Evolutionary conservation across 495 filamentous ascomycete genomes (phyloP).

Genomic region (Neurospora sublineolata): DNA sequence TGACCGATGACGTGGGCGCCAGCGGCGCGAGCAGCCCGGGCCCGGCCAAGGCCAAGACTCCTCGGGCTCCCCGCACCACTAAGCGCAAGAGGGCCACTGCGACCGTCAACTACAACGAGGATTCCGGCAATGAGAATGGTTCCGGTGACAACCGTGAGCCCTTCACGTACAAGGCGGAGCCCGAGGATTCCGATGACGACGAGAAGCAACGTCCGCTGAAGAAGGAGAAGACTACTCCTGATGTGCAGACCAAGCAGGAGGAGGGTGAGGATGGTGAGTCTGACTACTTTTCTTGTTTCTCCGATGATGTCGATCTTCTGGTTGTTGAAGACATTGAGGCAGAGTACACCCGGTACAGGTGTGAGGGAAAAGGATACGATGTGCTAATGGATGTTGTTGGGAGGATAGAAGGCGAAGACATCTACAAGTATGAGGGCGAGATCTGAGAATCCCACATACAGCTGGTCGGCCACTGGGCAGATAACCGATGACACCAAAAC

Average conservation of each 20-base stretch:
- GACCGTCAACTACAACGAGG: not conserved
- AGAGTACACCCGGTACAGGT: not conserved
- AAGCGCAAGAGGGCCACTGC: not conserved
- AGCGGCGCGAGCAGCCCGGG: not conserved
- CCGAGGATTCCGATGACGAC: not conserved
- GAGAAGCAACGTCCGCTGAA: not conserved
- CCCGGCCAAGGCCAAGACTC: not conserved
- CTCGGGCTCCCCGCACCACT: not conserved
- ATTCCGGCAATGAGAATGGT: not conserved
- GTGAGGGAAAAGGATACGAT: not conserved
- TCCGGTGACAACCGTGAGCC: not conserved
- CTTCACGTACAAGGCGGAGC: not conserved
- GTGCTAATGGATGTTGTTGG: not conserved
- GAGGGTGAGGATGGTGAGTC: not conserved
- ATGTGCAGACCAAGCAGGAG: not conserved
- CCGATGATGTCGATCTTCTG: not conserved
- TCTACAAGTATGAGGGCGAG: not conserved
- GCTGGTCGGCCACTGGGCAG: not conserved
- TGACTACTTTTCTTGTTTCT: slow-evolving; percentile 8
- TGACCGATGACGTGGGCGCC: not conserved
- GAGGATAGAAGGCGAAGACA: not conserved
- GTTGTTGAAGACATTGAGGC: not conserved
- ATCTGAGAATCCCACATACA: not conserved
- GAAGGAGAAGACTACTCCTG: not conserved
- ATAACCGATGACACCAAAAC: not conserved